Evolutionary conservation across 768 basidiomycete species (phyloP), one percentile per base, ranked within the genome.

Genomic region (Russula dissimulans): DNA sequence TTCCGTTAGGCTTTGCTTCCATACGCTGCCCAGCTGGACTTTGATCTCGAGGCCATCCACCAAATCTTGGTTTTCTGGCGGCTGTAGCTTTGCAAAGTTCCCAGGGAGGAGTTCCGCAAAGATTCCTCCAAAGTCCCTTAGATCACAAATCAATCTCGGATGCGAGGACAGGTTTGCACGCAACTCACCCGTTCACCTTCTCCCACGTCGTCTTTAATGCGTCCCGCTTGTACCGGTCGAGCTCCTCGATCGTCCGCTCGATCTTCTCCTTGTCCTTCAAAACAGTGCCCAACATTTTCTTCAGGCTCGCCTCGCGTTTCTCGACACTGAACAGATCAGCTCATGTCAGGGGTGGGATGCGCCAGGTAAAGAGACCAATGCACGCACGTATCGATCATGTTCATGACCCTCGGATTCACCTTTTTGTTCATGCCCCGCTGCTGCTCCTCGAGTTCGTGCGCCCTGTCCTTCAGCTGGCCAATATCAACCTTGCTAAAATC

Each of bases 1-100:
- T n/a, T 99, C 97, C 0, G 95, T 99, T 70, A 99, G 77, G 70
- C 91, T 93, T 67, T 94, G 91, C 72, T 99, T 99, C 97, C 97
- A 99, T 0, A 99, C 93, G 32, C 79, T 84, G 10, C 97, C 97
- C 2, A 99, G 82, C 66, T 81, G 86, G 11, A 99, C 97, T 70
- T 98, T 99, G 73, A 99, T 95, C 71, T 99, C 97, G 7, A 99
- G 81, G 39, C 97, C 97, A 58, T 93, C 82, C 74, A 92, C 95
- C 61, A 99, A 78, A 70, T 97, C 22, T 71, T 91, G 85, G 0
- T 89, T 89, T 41, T 98, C 95, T 4, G 94, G 92, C 18, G 95
- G 90, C 68, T 92, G 89, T 32, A 99, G 76, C 71, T 94, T 98
- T 10, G 94, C 91, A 68, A 94, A 95, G 70, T 98, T 99, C 32